Base-by-base conservation (phyloP, 441 rosid species). In the Populus hybrid region DNA sequence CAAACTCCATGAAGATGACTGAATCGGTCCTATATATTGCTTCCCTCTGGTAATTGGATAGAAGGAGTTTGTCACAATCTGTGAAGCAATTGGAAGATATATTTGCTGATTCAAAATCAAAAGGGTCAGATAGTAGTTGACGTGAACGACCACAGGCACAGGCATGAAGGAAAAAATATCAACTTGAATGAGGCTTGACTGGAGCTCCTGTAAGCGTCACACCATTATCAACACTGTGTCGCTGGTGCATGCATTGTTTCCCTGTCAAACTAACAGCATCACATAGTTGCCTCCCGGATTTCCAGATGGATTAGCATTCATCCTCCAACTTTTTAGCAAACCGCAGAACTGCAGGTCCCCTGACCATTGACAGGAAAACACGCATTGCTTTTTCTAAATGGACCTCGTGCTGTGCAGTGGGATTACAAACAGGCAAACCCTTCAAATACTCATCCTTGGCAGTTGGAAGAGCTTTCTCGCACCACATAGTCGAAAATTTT, bases 111-210 rank as follows among this genome's bases (percentile, higher is more conserved):
- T 88, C 89, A 84, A 90, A 92, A 81, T 90, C 91, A 83, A 90
- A 93, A 76, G 91, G 95, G 78, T 93, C 98, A 36, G 87, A 81
- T 69, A 86, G 87, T 74, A 90, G 79, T 69, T 28, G 81, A 75
- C 97, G 88, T 76, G 94, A 86, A 69, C 95, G 95, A 69, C 97
- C 98, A 88, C 97, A 93, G 59, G 95, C 90, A 83, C 98, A 93
- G 53, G 97, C 95, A 77, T 93, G 98, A 78, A 92, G 94, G 81
- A 93, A 92, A 79, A 87, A 86, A 81, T 84, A 90, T 68, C 94
- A 93, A 82, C 97, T 93, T 72, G 92, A 89, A 86, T 93, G 98
- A 74, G 88, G 71, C 81, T 83, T 86, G 38, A 69, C 69, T 61
- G 78, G 78, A 71, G 73, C 81, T 74, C 82, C 89, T 14, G 72